Conservation (phyloP, 2,329 filamentous ascomycete genomes). For the Fusarium sp. region DNA sequence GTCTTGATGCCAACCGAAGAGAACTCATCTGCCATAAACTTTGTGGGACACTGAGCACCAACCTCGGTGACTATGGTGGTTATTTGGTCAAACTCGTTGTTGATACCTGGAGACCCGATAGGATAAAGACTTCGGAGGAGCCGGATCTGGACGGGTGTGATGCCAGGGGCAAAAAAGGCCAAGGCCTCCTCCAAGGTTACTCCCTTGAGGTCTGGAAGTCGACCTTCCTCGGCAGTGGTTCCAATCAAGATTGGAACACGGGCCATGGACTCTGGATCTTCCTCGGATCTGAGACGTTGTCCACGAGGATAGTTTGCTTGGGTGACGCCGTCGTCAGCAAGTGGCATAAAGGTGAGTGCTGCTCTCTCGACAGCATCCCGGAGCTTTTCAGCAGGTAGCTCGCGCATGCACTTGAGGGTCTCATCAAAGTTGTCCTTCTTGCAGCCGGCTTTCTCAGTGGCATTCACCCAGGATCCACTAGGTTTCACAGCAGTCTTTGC, state of each 20-base stretch:
- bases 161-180: not conserved
- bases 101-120: constrained; percentile 25
- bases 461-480: constrained; percentile 29
- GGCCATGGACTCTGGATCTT: constrained; percentile 18
- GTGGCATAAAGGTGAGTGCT: constrained; percentile 34
- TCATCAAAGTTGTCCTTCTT: not conserved
- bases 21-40: constrained; percentile 46
- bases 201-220: constrained; percentile 11
- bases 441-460: constrained; percentile 23
- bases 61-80: constrained; percentile 35
- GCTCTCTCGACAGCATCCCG: constrained; percentile 28
- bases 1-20: constrained; percentile 47
- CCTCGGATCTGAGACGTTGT: constrained; percentile 20
- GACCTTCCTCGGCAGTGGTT: constrained; percentile 38
- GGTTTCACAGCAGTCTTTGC: constrained; percentile 5
- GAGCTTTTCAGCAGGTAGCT: constrained; percentile 27
- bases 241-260: constrained; percentile 40
- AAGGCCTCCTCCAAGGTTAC: constrained; percentile 3
- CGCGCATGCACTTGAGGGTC: constrained; percentile 40
- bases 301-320: constrained; percentile 26
- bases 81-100: constrained; percentile 31
- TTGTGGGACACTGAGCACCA: constrained; percentile 35
- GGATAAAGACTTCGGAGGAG: constrained; percentile 25
- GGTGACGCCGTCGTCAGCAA: constrained; percentile 37
- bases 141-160: not conserved